These are phyloP conservation scores for Candida krabiensis DNA, from an alignment of 805 yeast species.

Conservation along the genomic window DNA sequence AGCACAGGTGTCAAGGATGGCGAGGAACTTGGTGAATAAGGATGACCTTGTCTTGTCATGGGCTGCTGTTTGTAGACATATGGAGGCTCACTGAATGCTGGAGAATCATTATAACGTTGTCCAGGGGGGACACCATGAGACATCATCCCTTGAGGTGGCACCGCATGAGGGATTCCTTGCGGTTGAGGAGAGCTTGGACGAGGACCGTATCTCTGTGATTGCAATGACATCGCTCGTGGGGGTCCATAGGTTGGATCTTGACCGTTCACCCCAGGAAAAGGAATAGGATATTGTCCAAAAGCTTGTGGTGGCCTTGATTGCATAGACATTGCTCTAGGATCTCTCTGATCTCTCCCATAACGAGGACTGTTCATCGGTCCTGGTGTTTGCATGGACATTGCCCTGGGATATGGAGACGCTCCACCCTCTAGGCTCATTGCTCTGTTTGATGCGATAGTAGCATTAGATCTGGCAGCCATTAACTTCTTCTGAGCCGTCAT, in stretches of 20 bases:
- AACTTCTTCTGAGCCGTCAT: constrained; percentile 66
- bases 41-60: neutral
- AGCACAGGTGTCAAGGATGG: too few relatives aligned
- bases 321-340: constrained; percentile 49
- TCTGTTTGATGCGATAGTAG: constrained; percentile 29
- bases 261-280: constrained; percentile 4
- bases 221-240: constrained; percentile 23
- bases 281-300: constrained; percentile 11
- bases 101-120: neutral
- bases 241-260: constrained; percentile 7
- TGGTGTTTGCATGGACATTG: constrained; percentile 29
- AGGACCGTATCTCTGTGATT: constrained; percentile 11
- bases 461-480: constrained; percentile 39
- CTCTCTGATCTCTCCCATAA: constrained; percentile 21
- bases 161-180: too few relatives aligned
- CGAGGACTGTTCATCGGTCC: constrained; percentile 11
- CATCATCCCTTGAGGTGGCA: too few relatives aligned
- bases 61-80: neutral
- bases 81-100: neutral
- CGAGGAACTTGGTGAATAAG: too few relatives aligned
- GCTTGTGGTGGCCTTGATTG: constrained; percentile 26
- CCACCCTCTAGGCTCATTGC: constrained; percentile 34
- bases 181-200: constrained; percentile 5
- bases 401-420: constrained; percentile 22
- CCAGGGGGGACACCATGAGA: constrained; percentile 1